These are phyloP conservation scores for Silene uniflora DNA, from an alignment of 148 eudicot species.

Conservation along the genomic window DNA sequence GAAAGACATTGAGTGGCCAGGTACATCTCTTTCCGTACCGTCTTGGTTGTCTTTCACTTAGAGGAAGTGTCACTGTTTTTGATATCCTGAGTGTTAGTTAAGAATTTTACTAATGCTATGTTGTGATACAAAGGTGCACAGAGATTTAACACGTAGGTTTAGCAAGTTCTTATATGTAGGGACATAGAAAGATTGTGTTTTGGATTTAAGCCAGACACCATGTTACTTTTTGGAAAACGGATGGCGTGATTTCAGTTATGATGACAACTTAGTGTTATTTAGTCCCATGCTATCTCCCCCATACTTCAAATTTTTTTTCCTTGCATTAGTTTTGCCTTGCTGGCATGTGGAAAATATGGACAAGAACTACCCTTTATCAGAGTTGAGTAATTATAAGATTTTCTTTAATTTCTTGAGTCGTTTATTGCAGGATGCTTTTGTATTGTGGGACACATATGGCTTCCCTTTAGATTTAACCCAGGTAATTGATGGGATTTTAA, in stretches of 20 bases:
- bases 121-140: not conserved
- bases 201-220: not conserved
- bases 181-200: not conserved
- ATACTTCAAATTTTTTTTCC: not conserved
- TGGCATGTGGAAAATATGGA: not conserved
- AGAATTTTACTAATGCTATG: not conserved
- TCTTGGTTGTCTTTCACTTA: not conserved
- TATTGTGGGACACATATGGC: slow-evolving; percentile 92
- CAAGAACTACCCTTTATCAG: not conserved
- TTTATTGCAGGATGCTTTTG: slow-evolving; percentile 89
- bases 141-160: not conserved
- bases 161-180: not conserved
- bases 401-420: not conserved
- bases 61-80: not conserved
- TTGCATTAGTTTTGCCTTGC: not conserved
- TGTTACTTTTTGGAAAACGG: not conserved
- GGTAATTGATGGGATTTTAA: slow-evolving; percentile 36
- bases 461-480: slow-evolving; percentile 95
- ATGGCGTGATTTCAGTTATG: not conserved
- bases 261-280: not conserved
- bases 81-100: not conserved
- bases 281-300: not conserved
- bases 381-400: not conserved
- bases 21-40: slow-evolving; percentile 31
- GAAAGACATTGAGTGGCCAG: slow-evolving; percentile 73